phyloP scores from a whole-genome alignment of 768 basidiomycete genomes.

The Termitomyces sp. region DNA sequence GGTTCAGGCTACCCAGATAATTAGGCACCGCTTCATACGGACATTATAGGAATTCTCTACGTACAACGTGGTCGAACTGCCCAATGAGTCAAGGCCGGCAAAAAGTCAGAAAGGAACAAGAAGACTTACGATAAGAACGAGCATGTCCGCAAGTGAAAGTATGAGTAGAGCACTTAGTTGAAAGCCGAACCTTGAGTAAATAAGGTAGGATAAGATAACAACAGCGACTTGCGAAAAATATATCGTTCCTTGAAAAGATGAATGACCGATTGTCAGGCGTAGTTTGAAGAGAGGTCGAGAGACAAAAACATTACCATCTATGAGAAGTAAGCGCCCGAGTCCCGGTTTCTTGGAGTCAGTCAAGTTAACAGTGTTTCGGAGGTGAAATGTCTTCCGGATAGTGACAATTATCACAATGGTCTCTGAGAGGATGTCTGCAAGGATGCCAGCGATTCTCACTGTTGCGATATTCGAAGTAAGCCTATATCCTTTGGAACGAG shows the following conservation, averaged over 20 bases:
- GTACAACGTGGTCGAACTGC: conserved; percentile 7
- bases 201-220: background rate
- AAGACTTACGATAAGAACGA: conserved; percentile 20
- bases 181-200: background rate
- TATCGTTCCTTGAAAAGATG: conserved; percentile 10
- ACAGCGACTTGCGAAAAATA: conserved; percentile 20
- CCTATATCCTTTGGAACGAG: background rate
- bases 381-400: conserved; percentile 18
- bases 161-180: conserved; percentile 18
- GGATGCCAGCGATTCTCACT: conserved; percentile 24
- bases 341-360: conserved; percentile 17
- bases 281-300: background rate
- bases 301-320: conserved; percentile 15
- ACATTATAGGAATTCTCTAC: background rate
- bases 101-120: background rate
- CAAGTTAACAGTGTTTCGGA: conserved; percentile 15
- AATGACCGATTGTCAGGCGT: background rate
- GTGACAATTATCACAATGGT: conserved; percentile 24
- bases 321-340: conserved; percentile 17
- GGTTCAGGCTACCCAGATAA: conserved; percentile 16
- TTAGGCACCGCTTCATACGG: background rate
- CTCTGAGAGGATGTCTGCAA: conserved; percentile 23
- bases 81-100: background rate
- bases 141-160: conserved; percentile 14
- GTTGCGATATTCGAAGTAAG: background rate